Percentiles rank a stretch among this genome's conserved stretches.
phyloP scores from a whole-genome alignment of 768 basidiomycete species.

The Tephrocybe sp. region DNA sequence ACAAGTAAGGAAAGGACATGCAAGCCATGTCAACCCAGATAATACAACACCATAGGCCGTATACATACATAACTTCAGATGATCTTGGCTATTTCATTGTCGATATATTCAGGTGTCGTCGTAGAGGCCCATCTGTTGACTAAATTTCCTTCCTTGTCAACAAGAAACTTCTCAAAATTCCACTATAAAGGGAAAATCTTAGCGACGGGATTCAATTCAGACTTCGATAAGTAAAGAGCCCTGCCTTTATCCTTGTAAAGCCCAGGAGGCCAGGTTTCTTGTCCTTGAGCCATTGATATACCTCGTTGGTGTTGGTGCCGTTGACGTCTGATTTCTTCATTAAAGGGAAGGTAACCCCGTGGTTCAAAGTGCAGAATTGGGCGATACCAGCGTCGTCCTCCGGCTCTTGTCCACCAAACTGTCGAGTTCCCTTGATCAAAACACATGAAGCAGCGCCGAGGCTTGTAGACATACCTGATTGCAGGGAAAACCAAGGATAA shows the following conservation, averaged over 20 bases:
- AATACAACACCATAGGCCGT: not conserved
- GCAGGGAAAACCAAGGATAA: conserved; percentile 89
- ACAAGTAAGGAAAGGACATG: no score
- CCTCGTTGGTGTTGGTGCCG: conserved; percentile 78
- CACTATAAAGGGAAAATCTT: conserved; percentile 46
- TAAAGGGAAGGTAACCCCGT: conserved; percentile 87
- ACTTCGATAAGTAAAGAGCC: conserved; percentile 5
- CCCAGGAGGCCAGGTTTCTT: conserved; percentile 75
- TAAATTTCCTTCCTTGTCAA: conserved; percentile 75
- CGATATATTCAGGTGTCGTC: conserved; percentile 65
- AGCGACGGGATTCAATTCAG: not conserved
- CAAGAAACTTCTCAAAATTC: conserved; percentile 91
- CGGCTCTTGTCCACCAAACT: conserved; percentile 89
- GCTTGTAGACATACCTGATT: conserved; percentile 56
- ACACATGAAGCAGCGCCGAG: not conserved
- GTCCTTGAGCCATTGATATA: conserved; percentile 82
- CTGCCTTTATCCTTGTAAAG: conserved; percentile 70
- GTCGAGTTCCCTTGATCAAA: not conserved
- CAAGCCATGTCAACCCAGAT: no score
- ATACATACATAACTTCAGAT: conserved; percentile 24
- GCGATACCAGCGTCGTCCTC: conserved; percentile 73
- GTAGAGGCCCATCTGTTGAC: conserved; percentile 76
- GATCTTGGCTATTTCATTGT: conserved; percentile 60
- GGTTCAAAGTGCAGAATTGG: conserved; percentile 75
- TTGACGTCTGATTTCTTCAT: conserved; percentile 95